Evolutionary conservation across 2,329 filamentous ascomycete genomes (phyloP), one percentile per base, ranked within the genome.

Genomic region (Hyphodiscus sp.): DNA sequence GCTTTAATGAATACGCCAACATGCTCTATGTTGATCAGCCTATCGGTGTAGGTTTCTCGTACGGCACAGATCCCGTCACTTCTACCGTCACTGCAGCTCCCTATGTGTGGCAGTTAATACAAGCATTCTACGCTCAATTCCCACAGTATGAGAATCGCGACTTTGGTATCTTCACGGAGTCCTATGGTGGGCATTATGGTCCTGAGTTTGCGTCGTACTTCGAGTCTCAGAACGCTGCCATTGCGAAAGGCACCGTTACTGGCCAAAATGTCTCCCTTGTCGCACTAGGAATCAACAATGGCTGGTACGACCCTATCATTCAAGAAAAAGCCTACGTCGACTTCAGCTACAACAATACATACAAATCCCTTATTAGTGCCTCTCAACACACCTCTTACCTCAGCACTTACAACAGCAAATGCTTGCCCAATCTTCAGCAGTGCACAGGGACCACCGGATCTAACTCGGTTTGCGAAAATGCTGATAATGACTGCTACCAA

Each of bases 401-500:
- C 3, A 61, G 61, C 8, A 65, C 62, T 30, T 74, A 72, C 58
- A 65, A 68, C 19, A 56, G 52, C 4, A 54, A 62, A 13, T 75
- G 73, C 56, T 58, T 69, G 1, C 73, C 74, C 3, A 66, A 68
- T 1, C 52, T 76, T 1, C 45, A 72, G 23, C 53, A 68, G 47
- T 77, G 75, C 60, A 59, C 62, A 6, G 49, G 56, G 7, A 54
- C 54, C 2, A 67, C 91, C 0, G 92, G 92, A 5, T 96, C 87
- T 11, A 96, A 78, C 29, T 80, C 80, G 46, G 75, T 76, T 75
- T 97, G 92, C n/a, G 91, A 87, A 61, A 86, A 85, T 43, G 71
- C 69, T 41, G 80, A 82, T 86, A 63, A 59, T 20, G 63, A 63
- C 20, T 76, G 74, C 60, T 67, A 65, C 48, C 52, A 62, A 5